Base-by-base conservation (phyloP, 371 early-diverging fungal genomes). In the Syncephalastrum racemosum region DNA sequence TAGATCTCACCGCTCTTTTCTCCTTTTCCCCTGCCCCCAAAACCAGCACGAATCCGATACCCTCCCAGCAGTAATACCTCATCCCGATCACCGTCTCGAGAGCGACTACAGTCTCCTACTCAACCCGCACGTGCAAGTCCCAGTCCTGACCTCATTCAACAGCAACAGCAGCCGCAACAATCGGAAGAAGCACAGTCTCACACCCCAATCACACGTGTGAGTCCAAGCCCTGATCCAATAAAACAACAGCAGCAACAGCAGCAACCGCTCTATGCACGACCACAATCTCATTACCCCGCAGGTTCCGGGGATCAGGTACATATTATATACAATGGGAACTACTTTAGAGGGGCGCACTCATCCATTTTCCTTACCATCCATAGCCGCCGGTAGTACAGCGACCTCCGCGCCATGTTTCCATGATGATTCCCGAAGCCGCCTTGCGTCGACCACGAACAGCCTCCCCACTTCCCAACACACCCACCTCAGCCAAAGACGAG, bases 11-110 rank as follows among this genome's bases (percentile, higher is more conserved):
- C 12, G 12, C 16, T 51, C 12, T n/a, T 19, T 49, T 43, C 52
- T 40, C n/a, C n/a, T 16, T 49, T 31, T 31, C 14, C 13, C 47
- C 10, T 19, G 12, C 44, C 39, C 51, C 24, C 27, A 3, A 14
- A 46, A 25, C 55, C 55, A 70, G 82, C 82, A 50, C 86, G 85
- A 61, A 88, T 89, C 56, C 78, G 81, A 59, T 88, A 87, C 66
- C 84, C 83, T 60, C 68, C 66, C 46, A 31, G 36, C 36, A 31
- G 36, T 12, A 31, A 31, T 31, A 58, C 50, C 51, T 67, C 48
- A 39, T 51, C 52, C 20, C 52, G 41, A 20, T 40, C 52, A 39
- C 40, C 56, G 61, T 20, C 60, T 31, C 36, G 36, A 31, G 36
- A 31, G 12, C 36, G 12, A 12, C 36, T 31, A 7, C 36, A 10